phyloP scores from a whole-genome alignment of 371 early-diverging fungal genomes.

The Coemansia sp. region DNA sequence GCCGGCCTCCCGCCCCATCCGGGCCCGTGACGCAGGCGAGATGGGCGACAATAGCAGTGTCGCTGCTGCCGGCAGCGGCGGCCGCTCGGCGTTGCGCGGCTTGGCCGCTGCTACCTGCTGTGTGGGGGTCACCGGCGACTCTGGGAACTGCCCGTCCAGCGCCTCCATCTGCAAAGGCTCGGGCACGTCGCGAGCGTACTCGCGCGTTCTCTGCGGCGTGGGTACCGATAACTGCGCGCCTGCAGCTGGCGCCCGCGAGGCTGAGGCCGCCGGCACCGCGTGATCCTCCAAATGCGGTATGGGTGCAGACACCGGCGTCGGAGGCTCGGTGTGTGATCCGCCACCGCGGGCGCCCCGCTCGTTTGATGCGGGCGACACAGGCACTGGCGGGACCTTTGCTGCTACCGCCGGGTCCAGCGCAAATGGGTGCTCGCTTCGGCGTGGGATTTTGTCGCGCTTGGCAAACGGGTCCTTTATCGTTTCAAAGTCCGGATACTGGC shows the following conservation, averaged over 20 bases:
- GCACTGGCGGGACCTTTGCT: not conserved
- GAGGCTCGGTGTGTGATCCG: conserved; percentile 7
- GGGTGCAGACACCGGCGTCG: conserved; percentile 6
- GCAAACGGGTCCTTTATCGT: conserved; percentile 47
- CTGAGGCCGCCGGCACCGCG: conserved; percentile 1
- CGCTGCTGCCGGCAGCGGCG: conserved; percentile 6
- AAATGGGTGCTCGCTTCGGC: conserved; percentile 31
- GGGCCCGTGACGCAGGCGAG: not conserved
- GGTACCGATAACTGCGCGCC: conserved; percentile 8
- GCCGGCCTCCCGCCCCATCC: not conserved
- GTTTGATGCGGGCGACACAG: not conserved
- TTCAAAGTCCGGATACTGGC: conserved; percentile 50
- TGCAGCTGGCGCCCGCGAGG: not conserved
- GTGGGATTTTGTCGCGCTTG: conserved; percentile 51
- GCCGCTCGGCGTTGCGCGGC: not conserved
- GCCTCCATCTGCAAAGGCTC: conserved; percentile 31
- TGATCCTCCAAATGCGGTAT: conserved; percentile 3
- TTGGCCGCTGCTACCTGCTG: not conserved
- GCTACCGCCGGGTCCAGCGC: conserved; percentile 1
- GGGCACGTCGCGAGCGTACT: not conserved
- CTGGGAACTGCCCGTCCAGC: conserved; percentile 20
- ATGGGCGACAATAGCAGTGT: conserved; percentile 14
- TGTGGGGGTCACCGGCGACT: conserved; percentile 21
- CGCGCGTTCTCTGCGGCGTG: conserved; percentile 34
- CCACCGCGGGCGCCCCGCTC: conserved; percentile 6